Percentiles rank a stretch among this genome's conserved stretches.
phyloP scores from a whole-genome alignment of 148 eudicot genomes.

The Vaccinium darrowii region DNA sequence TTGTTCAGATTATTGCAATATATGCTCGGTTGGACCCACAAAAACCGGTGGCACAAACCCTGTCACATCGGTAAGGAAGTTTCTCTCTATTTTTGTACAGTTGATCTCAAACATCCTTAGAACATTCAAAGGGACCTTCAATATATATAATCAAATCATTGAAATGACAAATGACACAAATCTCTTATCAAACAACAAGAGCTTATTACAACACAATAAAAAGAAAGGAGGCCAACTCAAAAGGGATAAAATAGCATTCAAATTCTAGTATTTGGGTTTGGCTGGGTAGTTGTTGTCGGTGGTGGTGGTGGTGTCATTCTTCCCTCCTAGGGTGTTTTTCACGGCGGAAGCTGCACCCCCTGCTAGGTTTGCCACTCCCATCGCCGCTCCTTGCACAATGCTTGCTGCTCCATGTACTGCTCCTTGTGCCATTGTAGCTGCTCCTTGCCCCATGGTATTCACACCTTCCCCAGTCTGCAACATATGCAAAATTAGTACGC shows the following conservation, averaged over 20 bases:
- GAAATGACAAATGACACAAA: not conserved
- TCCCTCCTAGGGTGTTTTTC: slow-evolving; percentile 41
- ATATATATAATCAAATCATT: not conserved
- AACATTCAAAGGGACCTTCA: not conserved
- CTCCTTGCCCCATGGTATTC: slow-evolving; percentile 64
- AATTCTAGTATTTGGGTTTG: slow-evolving; percentile 9
- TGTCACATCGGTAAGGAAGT: no score
- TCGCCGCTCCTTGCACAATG: slow-evolving; percentile 61
- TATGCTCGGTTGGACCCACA: no score
- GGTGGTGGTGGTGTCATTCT: slow-evolving; percentile 7
- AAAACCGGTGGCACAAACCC: no score
- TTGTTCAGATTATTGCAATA: no score
- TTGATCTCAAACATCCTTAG: not conserved
- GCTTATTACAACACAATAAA: not conserved
- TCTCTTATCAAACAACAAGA: not conserved
- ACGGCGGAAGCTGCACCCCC: slow-evolving; percentile 66
- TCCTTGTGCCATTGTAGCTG: slow-evolving; percentile 56
- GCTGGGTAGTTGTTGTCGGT: not conserved
- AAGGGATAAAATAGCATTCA: not conserved
- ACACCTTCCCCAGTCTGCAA: slow-evolving; percentile 64
- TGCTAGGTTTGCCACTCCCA: slow-evolving; percentile 36
- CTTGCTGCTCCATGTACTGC: slow-evolving; percentile 39
- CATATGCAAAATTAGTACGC: not conserved
- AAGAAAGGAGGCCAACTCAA: not conserved
- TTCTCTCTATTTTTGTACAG: no score